Percentiles rank a stretch among this genome's conserved stretches.
These are phyloP conservation scores for Tephrocybe sp. DNA, from an alignment of 768 basidiomycete genomes.

Conservation along the genomic window DNA sequence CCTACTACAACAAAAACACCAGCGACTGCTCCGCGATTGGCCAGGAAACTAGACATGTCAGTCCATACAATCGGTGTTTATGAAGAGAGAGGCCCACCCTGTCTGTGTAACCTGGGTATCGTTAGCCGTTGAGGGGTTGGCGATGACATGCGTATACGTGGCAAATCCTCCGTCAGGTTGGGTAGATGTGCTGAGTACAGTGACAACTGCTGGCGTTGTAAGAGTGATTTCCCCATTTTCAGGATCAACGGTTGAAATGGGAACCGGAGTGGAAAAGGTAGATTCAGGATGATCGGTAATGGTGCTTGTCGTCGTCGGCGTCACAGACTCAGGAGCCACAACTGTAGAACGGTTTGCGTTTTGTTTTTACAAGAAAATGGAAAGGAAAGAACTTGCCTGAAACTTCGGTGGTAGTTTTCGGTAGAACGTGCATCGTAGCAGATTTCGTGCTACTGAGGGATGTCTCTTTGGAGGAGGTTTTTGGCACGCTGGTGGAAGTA, in stretches of 20 bases:
- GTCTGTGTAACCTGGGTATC: slow-evolving; percentile 15
- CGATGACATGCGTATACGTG: slow-evolving; percentile 51
- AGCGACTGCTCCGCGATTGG: slow-evolving; percentile 65
- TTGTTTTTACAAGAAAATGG: background rate
- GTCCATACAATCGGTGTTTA: background rate
- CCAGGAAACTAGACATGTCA: slow-evolving; percentile 47
- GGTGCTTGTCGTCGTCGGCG: slow-evolving; percentile 33
- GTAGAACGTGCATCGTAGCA: background rate
- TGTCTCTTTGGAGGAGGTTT: background rate
- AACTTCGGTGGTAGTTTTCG: slow-evolving; percentile 6
- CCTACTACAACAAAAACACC: slow-evolving; percentile 75
- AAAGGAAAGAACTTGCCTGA: slow-evolving; percentile 4
- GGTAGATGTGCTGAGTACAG: slow-evolving; percentile 43
- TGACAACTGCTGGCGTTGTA: slow-evolving; percentile 44
- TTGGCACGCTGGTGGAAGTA: too few species aligned
- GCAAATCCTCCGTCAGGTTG: slow-evolving; percentile 39
- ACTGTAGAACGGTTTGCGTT: slow-evolving; percentile 3
- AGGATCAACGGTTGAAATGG: slow-evolving; percentile 36
- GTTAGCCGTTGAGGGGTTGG: slow-evolving; percentile 40
- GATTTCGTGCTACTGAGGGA: background rate
- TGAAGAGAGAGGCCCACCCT: slow-evolving; percentile 18
- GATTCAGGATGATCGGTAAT: slow-evolving; percentile 37
- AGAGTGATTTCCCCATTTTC: slow-evolving; percentile 34
- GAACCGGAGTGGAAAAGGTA: slow-evolving; percentile 41
- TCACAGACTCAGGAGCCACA: background rate